Percentiles rank a stretch among this genome's conserved stretches.
These are phyloP conservation scores for Termitomyces sp. DNA, from an alignment of 768 basidiomycete species.

Conservation along the genomic window DNA sequence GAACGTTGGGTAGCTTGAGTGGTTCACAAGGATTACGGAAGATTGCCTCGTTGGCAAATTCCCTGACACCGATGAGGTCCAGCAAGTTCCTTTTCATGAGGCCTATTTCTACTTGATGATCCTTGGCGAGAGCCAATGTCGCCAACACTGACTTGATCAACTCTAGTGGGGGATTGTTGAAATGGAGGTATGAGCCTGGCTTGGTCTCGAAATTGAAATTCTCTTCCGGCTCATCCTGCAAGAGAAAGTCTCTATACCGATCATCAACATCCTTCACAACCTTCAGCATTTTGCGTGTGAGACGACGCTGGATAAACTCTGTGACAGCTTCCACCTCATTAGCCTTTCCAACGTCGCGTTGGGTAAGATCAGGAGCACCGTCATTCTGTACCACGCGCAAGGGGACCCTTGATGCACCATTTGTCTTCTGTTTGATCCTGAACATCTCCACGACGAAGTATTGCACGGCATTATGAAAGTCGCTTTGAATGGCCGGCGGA, in stretches of 20 bases:
- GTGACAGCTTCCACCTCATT: slow-evolving; percentile 67
- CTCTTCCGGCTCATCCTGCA: slow-evolving; percentile 48
- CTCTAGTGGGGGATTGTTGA: slow-evolving; percentile 82
- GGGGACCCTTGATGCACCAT: slow-evolving; percentile 61
- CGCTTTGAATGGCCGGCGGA: slow-evolving; percentile 73
- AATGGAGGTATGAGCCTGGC: slow-evolving; percentile 80
- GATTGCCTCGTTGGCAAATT: slow-evolving; percentile 80
- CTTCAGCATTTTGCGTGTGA: slow-evolving; percentile 80
- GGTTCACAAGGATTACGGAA: slow-evolving; percentile 94
- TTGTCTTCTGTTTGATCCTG: slow-evolving; percentile 63
- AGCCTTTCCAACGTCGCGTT: slow-evolving; percentile 61
- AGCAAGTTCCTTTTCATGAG: slow-evolving; percentile 86
- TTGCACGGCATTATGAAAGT: slow-evolving; percentile 72
- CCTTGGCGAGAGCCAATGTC: slow-evolving; percentile 72
- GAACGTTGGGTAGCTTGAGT: slow-evolving; percentile 79
- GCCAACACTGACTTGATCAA: slow-evolving; percentile 87
- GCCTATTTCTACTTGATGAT: slow-evolving; percentile 85
- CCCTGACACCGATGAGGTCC: slow-evolving; percentile 81
- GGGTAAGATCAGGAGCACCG: slow-evolving; percentile 61
- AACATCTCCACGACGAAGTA: slow-evolving; percentile 86
- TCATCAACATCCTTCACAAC: slow-evolving; percentile 61
- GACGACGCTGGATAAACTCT: slow-evolving; percentile 73
- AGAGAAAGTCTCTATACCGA: slow-evolving; percentile 55
- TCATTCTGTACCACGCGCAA: slow-evolving; percentile 65
- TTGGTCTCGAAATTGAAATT: slow-evolving; percentile 81